Percentiles rank a stretch among this genome's conserved stretches.
These are phyloP conservation scores for Candida germanica DNA, from an alignment of 805 yeast species.

Conservation along the genomic window DNA sequence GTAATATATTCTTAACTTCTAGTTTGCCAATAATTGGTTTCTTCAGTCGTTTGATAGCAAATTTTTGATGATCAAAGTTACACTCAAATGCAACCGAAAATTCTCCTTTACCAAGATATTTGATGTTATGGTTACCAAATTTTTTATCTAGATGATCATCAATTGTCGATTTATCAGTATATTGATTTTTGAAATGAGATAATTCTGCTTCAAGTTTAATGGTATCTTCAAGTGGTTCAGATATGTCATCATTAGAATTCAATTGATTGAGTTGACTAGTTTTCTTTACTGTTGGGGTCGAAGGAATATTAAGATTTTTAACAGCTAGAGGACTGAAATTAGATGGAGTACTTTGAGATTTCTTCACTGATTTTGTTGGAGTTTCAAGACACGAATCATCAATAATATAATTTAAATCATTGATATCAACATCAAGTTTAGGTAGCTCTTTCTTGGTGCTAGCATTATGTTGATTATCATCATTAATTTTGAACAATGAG, in stretches of 20 bases:
- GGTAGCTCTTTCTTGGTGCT: neutral
- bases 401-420: constrained; percentile 11
- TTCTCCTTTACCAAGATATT: constrained; percentile 78
- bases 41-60: constrained; percentile 86
- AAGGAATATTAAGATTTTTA: constrained; percentile 1
- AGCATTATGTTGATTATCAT: constrained; percentile 3
- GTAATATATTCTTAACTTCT: constrained; percentile 60
- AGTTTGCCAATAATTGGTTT: constrained; percentile 49
- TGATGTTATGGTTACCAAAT: constrained; percentile 58
- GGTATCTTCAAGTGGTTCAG: neutral
- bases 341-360: constrained; percentile 26
- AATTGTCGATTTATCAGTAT: constrained; percentile 12
- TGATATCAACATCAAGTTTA: constrained; percentile 2
- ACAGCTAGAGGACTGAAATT: constrained; percentile 16
- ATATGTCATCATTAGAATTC: neutral
- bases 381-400: constrained; percentile 30
- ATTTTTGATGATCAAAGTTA: constrained; percentile 59
- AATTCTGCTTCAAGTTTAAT: constrained; percentile 1
- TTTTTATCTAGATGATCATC: constrained; percentile 46
- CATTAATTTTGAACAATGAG: constrained; percentile 29
- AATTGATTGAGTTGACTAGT: neutral
- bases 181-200: constrained; percentile 1
- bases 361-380: constrained; percentile 34
- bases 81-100: constrained; percentile 88
- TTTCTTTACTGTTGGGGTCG: constrained; percentile 6